These are phyloP conservation scores for Ceratobasidium sp. DNA, from an alignment of 1,284 basidiomycete genomes.

Conservation along the genomic window DNA sequence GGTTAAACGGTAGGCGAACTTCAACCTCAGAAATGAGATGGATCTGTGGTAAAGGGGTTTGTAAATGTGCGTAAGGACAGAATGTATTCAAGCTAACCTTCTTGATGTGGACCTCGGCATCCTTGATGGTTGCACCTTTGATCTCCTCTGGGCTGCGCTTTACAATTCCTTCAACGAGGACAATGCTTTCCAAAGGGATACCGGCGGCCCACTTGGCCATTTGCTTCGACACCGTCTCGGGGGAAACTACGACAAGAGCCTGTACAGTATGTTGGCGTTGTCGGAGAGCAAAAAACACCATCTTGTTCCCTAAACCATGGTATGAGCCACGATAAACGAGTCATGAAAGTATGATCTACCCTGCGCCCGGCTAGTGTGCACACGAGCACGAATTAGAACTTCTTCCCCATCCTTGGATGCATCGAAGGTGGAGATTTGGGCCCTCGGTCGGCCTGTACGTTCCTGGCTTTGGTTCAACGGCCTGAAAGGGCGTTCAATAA, in stretches of 20 bases:
- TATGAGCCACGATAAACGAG: conserved; percentile 13
- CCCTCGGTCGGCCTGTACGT: conserved; percentile 60
- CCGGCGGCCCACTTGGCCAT: conserved; percentile 95
- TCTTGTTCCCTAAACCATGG: conserved; percentile 68
- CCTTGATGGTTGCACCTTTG: conserved; percentile 89
- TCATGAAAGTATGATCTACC: conserved; percentile 59
- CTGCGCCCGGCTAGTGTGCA: conserved; percentile 92
- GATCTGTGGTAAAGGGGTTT: conserved; percentile 64
- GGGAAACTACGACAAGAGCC: conserved; percentile 80
- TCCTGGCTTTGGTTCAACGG: conserved; percentile 93
- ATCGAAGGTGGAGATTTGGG: conserved; percentile 73
- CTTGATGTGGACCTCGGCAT: conserved; percentile 88
- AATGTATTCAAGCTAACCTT: conserved; percentile 65
- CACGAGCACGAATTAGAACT: conserved; percentile 87
- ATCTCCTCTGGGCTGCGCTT: conserved; percentile 87
- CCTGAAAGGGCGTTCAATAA: background rate
- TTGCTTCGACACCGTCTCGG: conserved; percentile 91
- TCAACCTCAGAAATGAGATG: conserved; percentile 85
- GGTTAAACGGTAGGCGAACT: conserved; percentile 84
- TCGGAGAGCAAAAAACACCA: conserved; percentile 93
- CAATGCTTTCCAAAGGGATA: conserved; percentile 88
- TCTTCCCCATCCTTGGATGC: conserved; percentile 78
- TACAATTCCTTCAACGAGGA: conserved; percentile 86
- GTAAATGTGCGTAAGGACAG: background rate
- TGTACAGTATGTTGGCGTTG: conserved; percentile 93